Conservation (phyloP, 768 basidiomycete genomes). For the Daedaleopsis nitida region DNA sequence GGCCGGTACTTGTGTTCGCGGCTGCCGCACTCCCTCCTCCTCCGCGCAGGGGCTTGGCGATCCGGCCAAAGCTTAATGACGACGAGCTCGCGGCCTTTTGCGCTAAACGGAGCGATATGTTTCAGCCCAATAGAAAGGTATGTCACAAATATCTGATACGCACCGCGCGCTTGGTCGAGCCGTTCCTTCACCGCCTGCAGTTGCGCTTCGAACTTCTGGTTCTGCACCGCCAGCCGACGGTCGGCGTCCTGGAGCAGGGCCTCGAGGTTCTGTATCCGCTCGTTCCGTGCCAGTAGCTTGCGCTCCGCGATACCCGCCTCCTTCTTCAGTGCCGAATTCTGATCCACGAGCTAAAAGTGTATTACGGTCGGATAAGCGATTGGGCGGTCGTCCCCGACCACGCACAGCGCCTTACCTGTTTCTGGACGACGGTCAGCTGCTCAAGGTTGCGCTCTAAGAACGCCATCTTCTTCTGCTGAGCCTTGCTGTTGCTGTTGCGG, state of each 20-base stretch:
- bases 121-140: constrained; percentile 15
- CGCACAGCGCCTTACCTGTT: constrained; percentile 64
- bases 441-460: constrained; percentile 97
- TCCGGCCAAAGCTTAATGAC: constrained; percentile 85
- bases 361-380: constrained; percentile 20
- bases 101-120: constrained; percentile 45
- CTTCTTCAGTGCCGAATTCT: constrained; percentile 96
- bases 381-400: background rate
- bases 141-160: constrained; percentile 23
- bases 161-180: constrained; percentile 90
- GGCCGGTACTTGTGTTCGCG: constrained; percentile 43
- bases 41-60: constrained; percentile 95
- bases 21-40: constrained; percentile 67
- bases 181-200: constrained; percentile 90
- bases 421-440: constrained; percentile 93
- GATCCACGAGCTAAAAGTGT: constrained; percentile 83
- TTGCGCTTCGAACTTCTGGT: constrained; percentile 94
- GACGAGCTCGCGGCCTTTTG: constrained; percentile 76
- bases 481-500: constrained; percentile 96
- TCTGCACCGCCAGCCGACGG: constrained; percentile 86
- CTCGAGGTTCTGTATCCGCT: constrained; percentile 97
- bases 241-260: constrained; percentile 91
- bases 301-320: constrained; percentile 97
- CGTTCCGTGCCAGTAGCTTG: constrained; percentile 93
- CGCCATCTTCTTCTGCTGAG: constrained; percentile 99